Evolutionary conservation across 2,329 filamentous ascomycete species (phyloP), one percentile per base, ranked within the genome.

Genomic region (Pleomassaria siparia): DNA sequence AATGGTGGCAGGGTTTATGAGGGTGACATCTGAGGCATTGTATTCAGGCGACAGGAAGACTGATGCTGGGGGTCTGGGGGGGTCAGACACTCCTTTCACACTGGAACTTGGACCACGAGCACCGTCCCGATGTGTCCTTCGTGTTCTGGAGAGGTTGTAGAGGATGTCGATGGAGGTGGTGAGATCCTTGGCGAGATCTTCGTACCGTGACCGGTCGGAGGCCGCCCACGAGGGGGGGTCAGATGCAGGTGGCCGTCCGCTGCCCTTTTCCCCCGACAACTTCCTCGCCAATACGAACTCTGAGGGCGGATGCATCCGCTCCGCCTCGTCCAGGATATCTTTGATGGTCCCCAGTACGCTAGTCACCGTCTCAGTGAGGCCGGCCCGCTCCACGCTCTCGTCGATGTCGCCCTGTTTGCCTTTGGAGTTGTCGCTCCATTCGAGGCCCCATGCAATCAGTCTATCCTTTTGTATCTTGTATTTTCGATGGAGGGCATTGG

Each of bases 271-370:
- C 39, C 59, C 65, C 50, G 64, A 57, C 42, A 67, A 40, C 44
- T 56, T 58, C 54, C 67, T 68, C 32, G 44, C 54, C 21, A 55
- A 69, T 35, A 66, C 59, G 54, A 62, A 49, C 43, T 64, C 63
- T 28, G 62, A 62, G 40, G 61, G 60, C 79, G 83, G 75, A 80
- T 86, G 88, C 48, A 91, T 78, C 5, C 83, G 81, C 63, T 91
- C 87, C 1, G 86, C 85, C 68, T 91, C 87, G 47, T 87, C 85
- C 36, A 90, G 74, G 42, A 89, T 88, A 58, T 90, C 87, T 63
- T 89, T 89, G 64, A 91, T 90, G 41, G 87, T 91, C 13, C 82
- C 82, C 79, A 92, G 84, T 60, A 91, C 87, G 66, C 86, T 89
- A 48, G 84, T 83, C 43, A 91, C 88, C 1, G 89, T 82, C 66